These are phyloP conservation scores for Alectoria sarmentosa DNA, from an alignment of 495 filamentous ascomycete species.

Conservation along the genomic window DNA sequence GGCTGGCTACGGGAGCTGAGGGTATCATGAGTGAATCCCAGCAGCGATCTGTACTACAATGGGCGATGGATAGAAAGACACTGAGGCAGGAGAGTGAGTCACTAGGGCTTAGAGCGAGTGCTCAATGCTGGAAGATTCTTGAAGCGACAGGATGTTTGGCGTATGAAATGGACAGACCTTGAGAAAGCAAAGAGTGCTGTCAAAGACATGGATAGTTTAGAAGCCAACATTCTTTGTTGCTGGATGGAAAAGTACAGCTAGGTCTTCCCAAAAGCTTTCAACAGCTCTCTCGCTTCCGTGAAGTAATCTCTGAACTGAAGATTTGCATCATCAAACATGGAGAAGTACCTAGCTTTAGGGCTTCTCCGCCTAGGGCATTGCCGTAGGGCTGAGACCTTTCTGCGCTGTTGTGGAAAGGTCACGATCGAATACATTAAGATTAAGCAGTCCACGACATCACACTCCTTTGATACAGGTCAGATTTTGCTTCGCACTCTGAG, in stretches of 20 bases:
- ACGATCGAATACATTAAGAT: background rate
- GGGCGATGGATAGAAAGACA: conserved; percentile 28
- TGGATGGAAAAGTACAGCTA: too few species aligned
- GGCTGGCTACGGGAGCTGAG: conserved; percentile 29
- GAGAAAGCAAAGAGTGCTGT: background rate
- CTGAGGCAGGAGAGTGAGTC: conserved; percentile 29
- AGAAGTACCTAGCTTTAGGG: background rate
- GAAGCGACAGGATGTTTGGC: conserved; percentile 31
- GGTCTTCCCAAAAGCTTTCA: background rate
- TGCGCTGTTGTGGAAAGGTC: background rate
- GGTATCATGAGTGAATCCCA: conserved; percentile 33
- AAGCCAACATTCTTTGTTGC: background rate
- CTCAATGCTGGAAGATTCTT: conserved; percentile 33
- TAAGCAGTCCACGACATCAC: background rate
- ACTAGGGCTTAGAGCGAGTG: conserved; percentile 27
- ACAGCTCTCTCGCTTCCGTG: background rate
- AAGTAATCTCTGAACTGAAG: background rate
- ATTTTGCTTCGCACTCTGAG: background rate
- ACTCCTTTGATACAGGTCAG: background rate
- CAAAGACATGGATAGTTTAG: background rate
- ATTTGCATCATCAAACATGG: background rate
- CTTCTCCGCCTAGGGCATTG: background rate
- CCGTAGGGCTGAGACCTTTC: background rate
- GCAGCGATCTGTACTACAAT: conserved; percentile 29
- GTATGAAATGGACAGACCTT: conserved; percentile 28